Conservation (phyloP, 108 stramenopile species). For the Chaetoceros muelleri region DNA sequence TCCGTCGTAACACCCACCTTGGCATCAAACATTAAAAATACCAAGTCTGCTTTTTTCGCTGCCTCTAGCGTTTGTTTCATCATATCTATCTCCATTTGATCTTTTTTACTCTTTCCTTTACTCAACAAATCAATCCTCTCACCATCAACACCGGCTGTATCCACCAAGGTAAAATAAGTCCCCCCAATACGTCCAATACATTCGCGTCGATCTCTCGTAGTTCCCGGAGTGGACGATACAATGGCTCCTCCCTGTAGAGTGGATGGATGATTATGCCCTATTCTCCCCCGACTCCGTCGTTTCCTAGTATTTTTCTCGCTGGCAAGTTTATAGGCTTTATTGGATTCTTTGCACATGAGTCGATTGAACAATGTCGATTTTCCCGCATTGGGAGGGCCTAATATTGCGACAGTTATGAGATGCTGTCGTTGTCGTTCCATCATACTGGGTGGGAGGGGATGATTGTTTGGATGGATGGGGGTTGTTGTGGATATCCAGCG, state of each 20-base stretch:
- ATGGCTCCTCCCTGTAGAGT: slow-evolving; percentile 58
- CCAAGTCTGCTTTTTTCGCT: slow-evolving; percentile 51
- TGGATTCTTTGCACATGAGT: slow-evolving; percentile 63
- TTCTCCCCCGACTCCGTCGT: slow-evolving; percentile 2
- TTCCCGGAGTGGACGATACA: slow-evolving; percentile 70
- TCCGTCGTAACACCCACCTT: slow-evolving; percentile 56
- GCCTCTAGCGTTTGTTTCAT: slow-evolving; percentile 75
- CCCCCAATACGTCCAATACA: slow-evolving; percentile 77
- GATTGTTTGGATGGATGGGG: no score
- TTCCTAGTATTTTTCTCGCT: slow-evolving; percentile 33
- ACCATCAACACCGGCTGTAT: slow-evolving; percentile 90
- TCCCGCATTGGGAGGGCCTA: slow-evolving; percentile 89
- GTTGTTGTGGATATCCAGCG: background rate
- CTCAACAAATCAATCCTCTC: slow-evolving; percentile 51
- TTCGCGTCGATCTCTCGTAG: slow-evolving; percentile 82
- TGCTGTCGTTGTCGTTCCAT: background rate
- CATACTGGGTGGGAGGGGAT: no score
- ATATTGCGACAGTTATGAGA: slow-evolving; percentile 44
- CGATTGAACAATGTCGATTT: slow-evolving; percentile 85
- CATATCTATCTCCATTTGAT: slow-evolving; percentile 30
- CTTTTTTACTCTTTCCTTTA: slow-evolving; percentile 11
- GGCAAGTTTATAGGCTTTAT: slow-evolving; percentile 46
- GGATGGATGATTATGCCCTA: background rate
- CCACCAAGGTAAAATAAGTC: slow-evolving; percentile 63
- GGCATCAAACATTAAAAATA: slow-evolving; percentile 78